Base-by-base conservation (phyloP, 2,329 filamentous ascomycete genomes). In the Aspergillus intermedius region DNA sequence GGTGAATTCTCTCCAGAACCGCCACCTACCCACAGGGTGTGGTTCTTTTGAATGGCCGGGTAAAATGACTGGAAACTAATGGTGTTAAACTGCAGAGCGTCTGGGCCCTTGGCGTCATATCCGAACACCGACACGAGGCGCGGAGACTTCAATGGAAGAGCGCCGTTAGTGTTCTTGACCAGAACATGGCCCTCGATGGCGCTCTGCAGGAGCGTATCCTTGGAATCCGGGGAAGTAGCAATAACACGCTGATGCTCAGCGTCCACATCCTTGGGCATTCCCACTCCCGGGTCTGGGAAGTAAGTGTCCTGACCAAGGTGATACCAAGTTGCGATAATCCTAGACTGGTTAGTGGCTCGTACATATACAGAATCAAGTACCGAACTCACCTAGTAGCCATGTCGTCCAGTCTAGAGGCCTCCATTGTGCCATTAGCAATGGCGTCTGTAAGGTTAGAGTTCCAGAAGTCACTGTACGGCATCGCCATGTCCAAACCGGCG, bases 341-440 rank as follows among this genome's bases (percentile, higher is more conserved):
- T 58, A 22, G 17, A 40, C 10, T 39, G 2, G 40, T 54, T 13
- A 54, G 52, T 23, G 15, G 17, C 4, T 21, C 5, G 10, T 6
- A 13, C n/a, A 3, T 12, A 5, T 9, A 25, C 6, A 13, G 10
- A 35, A 10, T 9, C 12, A 5, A 3, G 7, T 4, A 28, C 9
- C 8, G 9, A 40, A 5, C 54, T 42, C 35, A 63, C 41, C 69
- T 60, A 1, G 71, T 78, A 0, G 73, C 78, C 83, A 86, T 86
- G 50, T 86, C 82, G 42, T 77, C 72, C 0, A 87, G 49, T 4
- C 83, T 45, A 0, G 56, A 74, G 1, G 70, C 67, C 45, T 77
- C 69, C 1, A 87, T 66, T 0, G 77, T 77, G 1, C 82, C 82
- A 54, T 86, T 86, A 5, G 72, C 71, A 13, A 87, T 78, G 0